Base-by-base conservation (phyloP, 371 early-diverging fungal species). In the Basidiobolus meristosporus region DNA sequence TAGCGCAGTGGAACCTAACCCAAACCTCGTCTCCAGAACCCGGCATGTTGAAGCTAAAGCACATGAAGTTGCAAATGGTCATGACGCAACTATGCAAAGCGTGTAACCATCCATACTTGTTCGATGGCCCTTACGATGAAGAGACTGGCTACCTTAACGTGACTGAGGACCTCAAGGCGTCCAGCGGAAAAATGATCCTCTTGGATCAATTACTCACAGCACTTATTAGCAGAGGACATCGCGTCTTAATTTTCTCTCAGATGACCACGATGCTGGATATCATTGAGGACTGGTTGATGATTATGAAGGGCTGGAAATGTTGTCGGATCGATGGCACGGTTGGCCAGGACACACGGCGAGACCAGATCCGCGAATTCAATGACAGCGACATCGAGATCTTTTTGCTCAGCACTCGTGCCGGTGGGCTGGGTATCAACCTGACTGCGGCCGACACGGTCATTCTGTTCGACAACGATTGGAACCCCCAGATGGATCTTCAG, bases 401-500 rank as follows among this genome's bases (percentile, higher is more conserved):
- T 52, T 59, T 99, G 31, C 56, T 99, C 19, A 85, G 90, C 21
- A 99, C 99, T 0, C 73, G 98, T 39, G 95, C 98, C 15, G 98
- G 97, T 51, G 89, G 92, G 0, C 57, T 97, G 28, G 93, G 93
- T 39, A 87, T 97, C 51, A 97, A 97, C 44, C 58, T 95, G 46
- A 82, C 86, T 10, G 73, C 89, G 0, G 95, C 97, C 3, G 95
- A 97, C 54, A 90, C 91, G 0, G 95, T 93, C 2, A 70, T 91
- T 15, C 60, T 96, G 15, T 87, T 77, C 54, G 95, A 92, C 52
- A 82, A 81, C 36, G 92, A 93, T 57, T 92, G 92, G 84, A 93
- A 97, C 51, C 95, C 95, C 14, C 92, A 90, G 72, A 89, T 85
- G 74, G 97, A 97, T 56, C 60, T 93, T 36, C 95, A 97, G 54